Conservation (phyloP, 257 asterid species). For the Nicotiana benthamiana region DNA sequence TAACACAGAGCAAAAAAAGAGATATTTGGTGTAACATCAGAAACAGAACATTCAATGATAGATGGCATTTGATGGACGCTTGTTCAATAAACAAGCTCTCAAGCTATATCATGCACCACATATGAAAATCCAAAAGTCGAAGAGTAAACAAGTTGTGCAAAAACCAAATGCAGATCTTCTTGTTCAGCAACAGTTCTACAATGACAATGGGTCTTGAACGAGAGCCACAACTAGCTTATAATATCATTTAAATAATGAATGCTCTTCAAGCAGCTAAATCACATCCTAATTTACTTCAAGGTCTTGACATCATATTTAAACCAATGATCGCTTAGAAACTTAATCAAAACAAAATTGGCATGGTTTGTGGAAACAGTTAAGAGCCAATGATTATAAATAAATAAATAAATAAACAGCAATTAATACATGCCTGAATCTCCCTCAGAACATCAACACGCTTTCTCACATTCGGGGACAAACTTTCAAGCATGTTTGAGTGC, state of each 20-base stretch:
- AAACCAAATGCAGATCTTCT: neutral
- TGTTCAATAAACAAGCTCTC: neutral
- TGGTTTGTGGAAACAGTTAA: neutral
- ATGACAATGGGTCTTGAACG: neutral
- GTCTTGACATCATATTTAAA: neutral
- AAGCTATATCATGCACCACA: neutral
- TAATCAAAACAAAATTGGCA: neutral
- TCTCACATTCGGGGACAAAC: slow-evolving; percentile 33
- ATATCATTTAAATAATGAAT: neutral
- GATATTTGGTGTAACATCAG: neutral
- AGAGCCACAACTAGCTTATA: neutral
- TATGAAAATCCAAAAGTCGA: neutral
- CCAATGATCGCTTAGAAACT: neutral
- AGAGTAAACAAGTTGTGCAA: neutral
- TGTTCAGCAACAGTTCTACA: neutral
- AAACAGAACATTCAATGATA: neutral
- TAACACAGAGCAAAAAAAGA: neutral
- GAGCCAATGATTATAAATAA: no score
- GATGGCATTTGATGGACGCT: neutral
- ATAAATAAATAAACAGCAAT: neutral
- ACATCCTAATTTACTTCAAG: neutral
- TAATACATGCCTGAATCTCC: slow-evolving; percentile 37
- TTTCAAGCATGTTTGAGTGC: slow-evolving; percentile 51
- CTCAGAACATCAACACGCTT: slow-evolving; percentile 53
- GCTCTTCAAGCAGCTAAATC: neutral